Base-by-base conservation (phyloP, 2,329 filamentous ascomycete genomes). In the Xylariaceae sp. region DNA sequence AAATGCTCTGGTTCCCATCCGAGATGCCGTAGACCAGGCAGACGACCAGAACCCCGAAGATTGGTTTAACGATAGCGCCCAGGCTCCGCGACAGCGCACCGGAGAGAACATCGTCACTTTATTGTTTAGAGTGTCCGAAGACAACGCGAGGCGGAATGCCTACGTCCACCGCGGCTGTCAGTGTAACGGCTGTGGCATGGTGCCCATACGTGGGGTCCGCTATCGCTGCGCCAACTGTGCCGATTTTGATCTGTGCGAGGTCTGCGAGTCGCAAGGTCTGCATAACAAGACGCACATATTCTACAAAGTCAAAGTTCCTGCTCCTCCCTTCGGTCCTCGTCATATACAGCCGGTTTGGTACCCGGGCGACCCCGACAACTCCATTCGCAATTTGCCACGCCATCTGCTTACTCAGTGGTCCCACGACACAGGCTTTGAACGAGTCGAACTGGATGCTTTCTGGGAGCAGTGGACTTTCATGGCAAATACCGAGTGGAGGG, bases 391-490 rank as follows among this genome's bases (percentile, higher is more conserved):
- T 44, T 79, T 98, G n/a, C 84, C 87, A 0, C 81, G 85, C 21
- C 72, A 79, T 1, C 75, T 95, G 40, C 87, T 90, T 50, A 83
- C 86, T 50, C 87, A 86, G 56, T 80, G 93, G 52, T 85, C 85
- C 26, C 81, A 81, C 52, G 87, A 90, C 59, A 92, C 89, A 0
- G 86, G 86, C 18, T 90, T 96, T 73, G 92, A 97, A 68, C 84
- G 89, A 23, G 89, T 91, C 1, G 91, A 96, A 72, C 79, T 99
- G 5, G 93, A 98, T 74, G 93, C 93, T 6, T 85, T 96, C 42
- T 98, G 93, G 88, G 93, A 98, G 69, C 93, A 98, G 70, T 99
- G 96, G 83, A 93, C 90, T 4, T 97, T 93, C 71, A 88, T 97
- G 74, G 93, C 93, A 42, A 93, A 90, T 63, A 88, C 88, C 5